phyloP scores from a whole-genome alignment of 176 grass and related monocot species.

The Luzula sylvatica region DNA sequence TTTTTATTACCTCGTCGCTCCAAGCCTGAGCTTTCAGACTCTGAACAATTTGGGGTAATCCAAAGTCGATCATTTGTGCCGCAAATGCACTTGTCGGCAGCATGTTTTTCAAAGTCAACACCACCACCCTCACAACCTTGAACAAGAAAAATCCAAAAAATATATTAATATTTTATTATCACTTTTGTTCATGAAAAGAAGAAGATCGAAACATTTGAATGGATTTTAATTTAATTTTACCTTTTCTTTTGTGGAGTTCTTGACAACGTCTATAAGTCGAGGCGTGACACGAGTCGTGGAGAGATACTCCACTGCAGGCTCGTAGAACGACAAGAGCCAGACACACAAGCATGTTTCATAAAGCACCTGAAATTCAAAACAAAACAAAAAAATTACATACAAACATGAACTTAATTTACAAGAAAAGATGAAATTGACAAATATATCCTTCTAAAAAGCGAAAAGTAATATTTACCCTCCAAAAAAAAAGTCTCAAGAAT shows the following conservation, averaged over 20 bases:
- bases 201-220: background rate
- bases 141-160: conserved; percentile 14
- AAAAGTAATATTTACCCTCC: no score
- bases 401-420: background rate
- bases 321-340: conserved; percentile 95
- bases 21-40: conserved; percentile 96
- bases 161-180: background rate
- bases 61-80: conserved; percentile 95
- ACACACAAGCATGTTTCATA: conserved; percentile 96
- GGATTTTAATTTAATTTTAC: conserved; percentile 19
- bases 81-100: conserved; percentile 71
- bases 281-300: conserved; percentile 84
- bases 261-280: conserved; percentile 88
- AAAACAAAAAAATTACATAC: conserved; percentile 14
- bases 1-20: conserved; percentile 83
- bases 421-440: no score
- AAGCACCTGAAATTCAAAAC: conserved; percentile 58
- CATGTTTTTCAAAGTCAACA: conserved; percentile 77
- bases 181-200: background rate
- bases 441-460: no score
- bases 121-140: conserved; percentile 87
- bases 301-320: conserved; percentile 71
- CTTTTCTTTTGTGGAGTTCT: conserved; percentile 97
- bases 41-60: conserved; percentile 80
- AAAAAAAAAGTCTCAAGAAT: no score